A percentile compares a stretch with the other conserved stretches of the same genome.
Conservation (phyloP, 1,284 basidiomycete genomes). For the Rhizopogon parksii region DNA sequence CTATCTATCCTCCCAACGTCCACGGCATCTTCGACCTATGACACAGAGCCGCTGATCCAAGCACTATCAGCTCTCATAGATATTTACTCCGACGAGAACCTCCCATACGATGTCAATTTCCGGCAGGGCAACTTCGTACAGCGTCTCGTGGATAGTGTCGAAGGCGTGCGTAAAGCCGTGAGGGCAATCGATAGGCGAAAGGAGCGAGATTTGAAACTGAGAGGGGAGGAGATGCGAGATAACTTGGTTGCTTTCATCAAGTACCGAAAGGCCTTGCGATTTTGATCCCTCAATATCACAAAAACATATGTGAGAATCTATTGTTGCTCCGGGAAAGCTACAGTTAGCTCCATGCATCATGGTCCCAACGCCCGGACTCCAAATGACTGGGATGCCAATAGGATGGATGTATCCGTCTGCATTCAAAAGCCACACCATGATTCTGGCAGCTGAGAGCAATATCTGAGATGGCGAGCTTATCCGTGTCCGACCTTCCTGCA, state of each 20-base stretch:
- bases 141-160: constrained; percentile 45
- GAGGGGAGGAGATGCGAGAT: constrained; percentile 71
- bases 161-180: constrained; percentile 54
- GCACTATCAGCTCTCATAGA: constrained; percentile 85
- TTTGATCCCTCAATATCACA: constrained; percentile 25
- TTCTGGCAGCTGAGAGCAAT: background rate
- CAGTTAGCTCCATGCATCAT: background rate
- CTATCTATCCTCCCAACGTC: constrained; percentile 47
- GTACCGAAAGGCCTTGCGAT: constrained; percentile 62
- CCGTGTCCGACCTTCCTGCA: background rate
- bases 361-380: background rate
- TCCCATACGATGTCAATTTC: constrained; percentile 81
- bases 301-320: constrained; percentile 5
- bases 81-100: constrained; percentile 87
- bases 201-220: constrained; percentile 47
- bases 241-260: constrained; percentile 87
- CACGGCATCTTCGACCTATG: constrained; percentile 33
- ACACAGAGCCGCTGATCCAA: constrained; percentile 74
- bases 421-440: background rate
- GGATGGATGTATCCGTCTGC: background rate
- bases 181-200: constrained; percentile 51
- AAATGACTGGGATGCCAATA: constrained; percentile 1
- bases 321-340: background rate
- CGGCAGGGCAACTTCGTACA: constrained; percentile 49
- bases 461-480: background rate